Evolutionary conservation across 1,284 basidiomycete species (phyloP).

Genomic region (Cutaneotrichosporon sp.): DNA sequence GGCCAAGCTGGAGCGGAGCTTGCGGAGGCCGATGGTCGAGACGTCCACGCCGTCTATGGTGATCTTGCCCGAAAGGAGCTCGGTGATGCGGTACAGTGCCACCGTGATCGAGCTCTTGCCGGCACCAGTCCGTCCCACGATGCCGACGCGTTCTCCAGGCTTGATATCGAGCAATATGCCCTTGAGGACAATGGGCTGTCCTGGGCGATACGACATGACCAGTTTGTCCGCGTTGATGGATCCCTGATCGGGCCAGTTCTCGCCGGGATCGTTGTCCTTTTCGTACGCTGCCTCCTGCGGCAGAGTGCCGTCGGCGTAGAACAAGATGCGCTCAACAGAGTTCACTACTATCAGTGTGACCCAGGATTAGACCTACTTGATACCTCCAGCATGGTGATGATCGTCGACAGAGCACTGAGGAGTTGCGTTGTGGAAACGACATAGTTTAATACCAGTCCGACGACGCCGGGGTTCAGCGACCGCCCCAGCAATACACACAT

Average conservation of each 20-base stretch:
- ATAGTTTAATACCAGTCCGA: constrained; percentile 65
- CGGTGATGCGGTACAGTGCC: constrained; percentile 50
- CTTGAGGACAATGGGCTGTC: constrained; percentile 51
- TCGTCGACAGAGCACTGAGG: constrained; percentile 55
- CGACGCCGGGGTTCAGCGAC: constrained; percentile 60
- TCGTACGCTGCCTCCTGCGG: constrained; percentile 63
- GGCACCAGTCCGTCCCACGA: constrained; percentile 52
- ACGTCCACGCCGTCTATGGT: constrained; percentile 50
- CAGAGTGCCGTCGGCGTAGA: constrained; percentile 56
- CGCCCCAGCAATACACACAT: constrained; percentile 43
- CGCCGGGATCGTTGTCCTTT: constrained; percentile 54
- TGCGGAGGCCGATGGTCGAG: constrained; percentile 51
- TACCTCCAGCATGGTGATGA: constrained; percentile 50
- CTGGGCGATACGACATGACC: constrained; percentile 50
- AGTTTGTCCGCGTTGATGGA: constrained; percentile 39
- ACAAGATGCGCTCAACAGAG: constrained; percentile 63
- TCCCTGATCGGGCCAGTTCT: constrained; percentile 44
- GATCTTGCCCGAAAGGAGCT: constrained; percentile 48
- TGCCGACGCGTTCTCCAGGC: constrained; percentile 50
- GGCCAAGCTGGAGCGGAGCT: constrained; percentile 49
- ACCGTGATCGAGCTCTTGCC: constrained; percentile 60
- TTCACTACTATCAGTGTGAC: constrained; percentile 43
- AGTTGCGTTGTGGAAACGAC: constrained; percentile 46
- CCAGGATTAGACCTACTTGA: neutral
- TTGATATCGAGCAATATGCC: neutral